A percentile compares a stretch with the other conserved stretches of the same genome.
phyloP scores from a whole-genome alignment of 805 yeast species.

The Pichia heedii region DNA sequence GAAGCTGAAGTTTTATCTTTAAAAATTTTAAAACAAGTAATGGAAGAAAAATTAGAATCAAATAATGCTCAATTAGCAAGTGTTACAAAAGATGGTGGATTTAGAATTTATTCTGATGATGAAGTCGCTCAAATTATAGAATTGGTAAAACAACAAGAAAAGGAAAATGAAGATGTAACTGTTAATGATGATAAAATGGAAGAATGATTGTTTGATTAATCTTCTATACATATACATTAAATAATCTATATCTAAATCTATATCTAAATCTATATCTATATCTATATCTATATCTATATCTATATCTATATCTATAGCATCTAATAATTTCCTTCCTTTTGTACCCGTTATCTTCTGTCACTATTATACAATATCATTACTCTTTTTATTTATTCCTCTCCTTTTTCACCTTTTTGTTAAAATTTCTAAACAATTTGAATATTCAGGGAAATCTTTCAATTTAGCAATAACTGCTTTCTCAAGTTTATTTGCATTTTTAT shows the following conservation, averaged over 20 bases:
- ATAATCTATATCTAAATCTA: no score
- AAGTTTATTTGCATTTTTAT: constrained; percentile 85
- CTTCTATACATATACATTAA: no score
- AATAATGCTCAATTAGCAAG: constrained; percentile 92
- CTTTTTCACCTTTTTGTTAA: constrained; percentile 12
- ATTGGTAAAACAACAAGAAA: constrained; percentile 61
- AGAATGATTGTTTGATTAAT: not conserved
- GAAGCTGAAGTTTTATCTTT: constrained; percentile 89
- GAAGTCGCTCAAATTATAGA: constrained; percentile 77
- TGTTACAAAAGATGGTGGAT: constrained; percentile 81
- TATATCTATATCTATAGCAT: no score
- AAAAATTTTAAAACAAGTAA: constrained; percentile 90
- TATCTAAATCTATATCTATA: no score
- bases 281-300: no score
- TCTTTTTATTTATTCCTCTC: not conserved
- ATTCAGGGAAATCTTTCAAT: constrained; percentile 86
- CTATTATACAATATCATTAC: not conserved
- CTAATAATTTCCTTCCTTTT: not conserved
- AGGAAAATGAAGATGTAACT: constrained; percentile 24
- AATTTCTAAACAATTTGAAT: constrained; percentile 67
- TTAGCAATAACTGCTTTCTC: constrained; percentile 82
- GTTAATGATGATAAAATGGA: constrained; percentile 5
- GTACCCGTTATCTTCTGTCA: not conserved
- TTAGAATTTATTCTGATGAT: constrained; percentile 73
- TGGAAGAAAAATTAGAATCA: constrained; percentile 97